These are phyloP conservation scores for Dactylella cylindrospora DNA, from an alignment of 2,329 filamentous ascomycete genomes.

Conservation along the genomic window DNA sequence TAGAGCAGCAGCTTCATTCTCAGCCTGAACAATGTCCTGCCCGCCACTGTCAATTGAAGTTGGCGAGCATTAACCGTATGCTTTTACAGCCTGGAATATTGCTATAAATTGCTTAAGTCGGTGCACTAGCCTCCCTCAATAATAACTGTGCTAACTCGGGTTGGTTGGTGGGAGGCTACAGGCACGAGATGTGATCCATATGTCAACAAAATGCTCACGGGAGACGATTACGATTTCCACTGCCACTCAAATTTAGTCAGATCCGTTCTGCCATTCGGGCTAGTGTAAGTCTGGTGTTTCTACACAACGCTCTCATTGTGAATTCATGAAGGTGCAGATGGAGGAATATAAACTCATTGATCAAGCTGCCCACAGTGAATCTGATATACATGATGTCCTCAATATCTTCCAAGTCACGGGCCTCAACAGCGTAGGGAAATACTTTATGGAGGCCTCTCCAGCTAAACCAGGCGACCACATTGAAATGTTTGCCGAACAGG, in stretches of 20 bases:
- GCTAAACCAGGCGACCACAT: slow-evolving; percentile 63
- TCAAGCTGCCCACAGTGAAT: slow-evolving; percentile 55
- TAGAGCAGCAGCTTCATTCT: too few species aligned
- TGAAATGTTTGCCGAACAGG: slow-evolving; percentile 78
- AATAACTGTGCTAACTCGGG: neutral
- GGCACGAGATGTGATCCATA: slow-evolving; percentile 79
- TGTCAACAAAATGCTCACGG: slow-evolving; percentile 71
- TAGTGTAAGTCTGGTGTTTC: slow-evolving; percentile 55
- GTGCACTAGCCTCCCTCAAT: too few species aligned
- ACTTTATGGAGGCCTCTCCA: slow-evolving; percentile 71
- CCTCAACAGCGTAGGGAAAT: slow-evolving; percentile 68
- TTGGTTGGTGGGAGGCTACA: neutral
- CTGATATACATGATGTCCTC: slow-evolving; percentile 79
- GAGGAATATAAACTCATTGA: neutral
- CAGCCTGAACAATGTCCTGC: too few species aligned
- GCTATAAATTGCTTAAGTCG: too few species aligned
- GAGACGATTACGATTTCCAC: slow-evolving; percentile 74
- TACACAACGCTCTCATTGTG: neutral
- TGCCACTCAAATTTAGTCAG: slow-evolving; percentile 80
- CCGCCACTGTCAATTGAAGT: too few species aligned
- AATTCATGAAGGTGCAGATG: too few species aligned
- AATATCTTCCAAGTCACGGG: slow-evolving; percentile 87
- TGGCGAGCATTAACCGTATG: too few species aligned
- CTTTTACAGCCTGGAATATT: too few species aligned
- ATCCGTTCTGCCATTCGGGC: slow-evolving; percentile 67